A percentile compares a stretch with the other conserved stretches of the same genome.
These are phyloP conservation scores for Aspergillus glaucus DNA, from an alignment of 2,329 filamentous ascomycete genomes.

Conservation along the genomic window DNA sequence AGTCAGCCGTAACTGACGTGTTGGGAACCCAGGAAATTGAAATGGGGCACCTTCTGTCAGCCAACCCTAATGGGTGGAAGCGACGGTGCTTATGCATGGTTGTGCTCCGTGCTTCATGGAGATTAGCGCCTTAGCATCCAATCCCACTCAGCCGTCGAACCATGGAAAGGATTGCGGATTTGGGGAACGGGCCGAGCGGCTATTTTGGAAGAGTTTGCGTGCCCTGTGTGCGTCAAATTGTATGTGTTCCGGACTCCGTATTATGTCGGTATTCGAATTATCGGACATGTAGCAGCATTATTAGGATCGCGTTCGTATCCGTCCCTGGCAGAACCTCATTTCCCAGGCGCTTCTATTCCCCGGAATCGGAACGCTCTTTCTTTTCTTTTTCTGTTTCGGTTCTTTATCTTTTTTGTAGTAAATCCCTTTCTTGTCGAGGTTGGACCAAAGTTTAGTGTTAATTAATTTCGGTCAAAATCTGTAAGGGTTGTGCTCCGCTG, in stretches of 20 bases:
- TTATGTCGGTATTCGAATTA: background rate
- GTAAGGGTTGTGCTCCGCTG: background rate
- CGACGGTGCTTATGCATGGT: background rate
- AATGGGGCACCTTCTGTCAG: background rate
- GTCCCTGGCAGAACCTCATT: background rate
- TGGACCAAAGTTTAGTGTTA: background rate
- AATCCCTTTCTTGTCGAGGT: background rate
- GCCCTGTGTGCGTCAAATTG: conserved; percentile 8
- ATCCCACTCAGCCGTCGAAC: background rate
- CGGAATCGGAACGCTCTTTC: background rate
- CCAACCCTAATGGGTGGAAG: background rate
- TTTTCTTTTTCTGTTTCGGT: background rate
- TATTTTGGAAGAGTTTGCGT: conserved; percentile 15
- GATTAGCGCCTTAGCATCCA: background rate
- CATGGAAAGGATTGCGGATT: conserved; percentile 16
- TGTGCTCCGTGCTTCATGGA: background rate
- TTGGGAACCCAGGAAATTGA: background rate
- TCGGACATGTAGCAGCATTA: background rate
- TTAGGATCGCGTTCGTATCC: background rate
- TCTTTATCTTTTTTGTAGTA: background rate
- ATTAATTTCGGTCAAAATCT: background rate
- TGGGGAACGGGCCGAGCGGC: conserved; percentile 23
- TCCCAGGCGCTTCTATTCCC: background rate
- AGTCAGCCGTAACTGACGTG: background rate
- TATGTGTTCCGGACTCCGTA: background rate